Percentiles rank a stretch among this genome's conserved stretches.
Conservation (phyloP, 805 yeast genomes). For the Candida boleticola region DNA sequence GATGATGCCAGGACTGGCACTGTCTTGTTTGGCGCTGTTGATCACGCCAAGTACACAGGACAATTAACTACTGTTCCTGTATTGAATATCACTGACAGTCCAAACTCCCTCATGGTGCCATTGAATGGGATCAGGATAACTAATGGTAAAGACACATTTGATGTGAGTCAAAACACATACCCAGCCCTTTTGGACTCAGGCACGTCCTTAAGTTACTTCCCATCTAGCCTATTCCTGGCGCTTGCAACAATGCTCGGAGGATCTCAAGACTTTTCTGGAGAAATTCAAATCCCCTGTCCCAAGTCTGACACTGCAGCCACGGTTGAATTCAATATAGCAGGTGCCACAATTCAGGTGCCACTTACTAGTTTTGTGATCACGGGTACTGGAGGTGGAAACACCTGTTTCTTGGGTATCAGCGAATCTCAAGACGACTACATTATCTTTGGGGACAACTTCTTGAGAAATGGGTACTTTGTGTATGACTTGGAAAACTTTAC, state of each 20-base stretch:
- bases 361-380: conserved; percentile 25
- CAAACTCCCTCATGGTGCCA: not conserved
- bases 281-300: conserved; percentile 47
- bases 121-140: not conserved
- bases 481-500: conserved; percentile 56
- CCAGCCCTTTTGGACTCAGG: conserved; percentile 14
- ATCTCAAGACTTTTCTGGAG: conserved; percentile 28
- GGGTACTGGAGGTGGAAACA: not conserved
- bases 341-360: conserved; percentile 52
- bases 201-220: conserved; percentile 20
- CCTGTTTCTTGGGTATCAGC: not conserved
- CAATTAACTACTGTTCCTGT: conserved; percentile 31
- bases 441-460: conserved; percentile 64
- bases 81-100: conserved; percentile 14
- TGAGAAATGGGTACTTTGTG: conserved; percentile 62
- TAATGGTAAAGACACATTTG: not conserved
- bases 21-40: conserved; percentile 43
- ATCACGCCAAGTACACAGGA: conserved; percentile 39
- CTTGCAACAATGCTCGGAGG: not conserved
- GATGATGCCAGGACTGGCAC: conserved; percentile 25
- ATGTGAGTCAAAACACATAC: not conserved
- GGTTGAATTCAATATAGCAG: conserved; percentile 53
- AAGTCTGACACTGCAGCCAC: conserved; percentile 19
- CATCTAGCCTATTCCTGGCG: not conserved
- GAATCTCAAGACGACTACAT: conserved; percentile 5